phyloP scores from a whole-genome alignment of 495 filamentous ascomycete species.

The Aspergillus homomorphus region DNA sequence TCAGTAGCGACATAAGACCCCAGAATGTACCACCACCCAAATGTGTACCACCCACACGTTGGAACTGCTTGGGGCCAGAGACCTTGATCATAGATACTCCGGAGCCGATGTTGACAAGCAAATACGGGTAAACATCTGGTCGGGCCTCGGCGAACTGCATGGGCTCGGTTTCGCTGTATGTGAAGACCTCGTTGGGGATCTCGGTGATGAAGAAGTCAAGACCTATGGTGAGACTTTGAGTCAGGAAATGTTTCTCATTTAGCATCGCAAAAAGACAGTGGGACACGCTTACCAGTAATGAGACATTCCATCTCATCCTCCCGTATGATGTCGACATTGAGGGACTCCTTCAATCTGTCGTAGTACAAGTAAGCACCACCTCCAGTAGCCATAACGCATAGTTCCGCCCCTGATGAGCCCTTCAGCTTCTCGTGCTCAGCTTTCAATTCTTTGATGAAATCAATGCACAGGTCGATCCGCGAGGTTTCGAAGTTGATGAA shows the following conservation, averaged over 20 bases:
- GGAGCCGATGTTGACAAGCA: slow-evolving; percentile 98
- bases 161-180: slow-evolving; percentile 82
- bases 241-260: slow-evolving; percentile 8
- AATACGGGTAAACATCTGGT: slow-evolving; percentile 85
- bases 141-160: slow-evolving; percentile 77
- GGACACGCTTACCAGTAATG: slow-evolving; percentile 67
- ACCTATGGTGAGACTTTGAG: slow-evolving; percentile 44
- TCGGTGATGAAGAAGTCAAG: slow-evolving; percentile 99
- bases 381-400: slow-evolving; percentile 92
- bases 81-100: slow-evolving; percentile 99
- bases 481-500: slow-evolving; percentile 96
- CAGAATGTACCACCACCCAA: slow-evolving; percentile 94
- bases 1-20: slow-evolving; percentile 87
- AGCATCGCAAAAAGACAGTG: neutral
- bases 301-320: slow-evolving; percentile 99
- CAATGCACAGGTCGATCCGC: slow-evolving; percentile 83
- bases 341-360: slow-evolving; percentile 73
- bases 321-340: slow-evolving; percentile 81
- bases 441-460: slow-evolving; percentile 81
- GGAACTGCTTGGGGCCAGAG: slow-evolving; percentile 75
- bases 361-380: slow-evolving; percentile 96
- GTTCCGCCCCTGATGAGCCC: slow-evolving; percentile 58
- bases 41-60: slow-evolving; percentile 91
- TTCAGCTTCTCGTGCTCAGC: slow-evolving; percentile 71
- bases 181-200: slow-evolving; percentile 94